A percentile compares a stretch with the other conserved stretches of the same genome.
Evolutionary conservation across 805 yeast genomes (phyloP).

Genomic region (Metschnikowia shivogae): DNA sequence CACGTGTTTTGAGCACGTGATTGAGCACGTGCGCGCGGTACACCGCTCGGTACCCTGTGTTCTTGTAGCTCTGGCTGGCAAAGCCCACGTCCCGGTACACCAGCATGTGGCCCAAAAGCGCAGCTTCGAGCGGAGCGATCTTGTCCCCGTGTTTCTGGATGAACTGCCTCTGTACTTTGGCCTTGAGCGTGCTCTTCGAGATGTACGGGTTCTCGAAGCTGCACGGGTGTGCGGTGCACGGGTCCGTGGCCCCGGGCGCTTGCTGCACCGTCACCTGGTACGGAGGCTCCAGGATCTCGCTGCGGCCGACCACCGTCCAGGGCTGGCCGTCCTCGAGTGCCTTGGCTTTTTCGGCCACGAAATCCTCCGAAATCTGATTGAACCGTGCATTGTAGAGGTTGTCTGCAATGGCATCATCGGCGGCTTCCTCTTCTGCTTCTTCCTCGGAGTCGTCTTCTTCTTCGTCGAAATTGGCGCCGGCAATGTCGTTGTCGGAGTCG

Average conservation of each 20-base stretch:
- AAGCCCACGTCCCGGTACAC: conserved; percentile 68
- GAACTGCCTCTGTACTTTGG: conserved; percentile 25
- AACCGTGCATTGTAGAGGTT: conserved; percentile 84
- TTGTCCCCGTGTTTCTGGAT: conserved; percentile 12
- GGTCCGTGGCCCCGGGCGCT: conserved; percentile 24
- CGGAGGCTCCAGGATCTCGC: conserved; percentile 17
- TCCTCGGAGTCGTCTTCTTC: conserved; percentile 11
- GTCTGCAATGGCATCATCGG: conserved; percentile 15
- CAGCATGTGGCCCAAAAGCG: conserved; percentile 60
- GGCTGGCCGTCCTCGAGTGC: conserved; percentile 17
- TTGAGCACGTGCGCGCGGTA: conserved; percentile 72
- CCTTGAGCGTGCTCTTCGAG: conserved; percentile 20
- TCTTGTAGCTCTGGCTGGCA: conserved; percentile 51
- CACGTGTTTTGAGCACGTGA: conserved; percentile 84
- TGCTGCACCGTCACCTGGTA: conserved; percentile 32
- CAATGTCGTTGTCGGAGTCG: conserved; percentile 18
- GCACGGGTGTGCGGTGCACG: conserved; percentile 4
- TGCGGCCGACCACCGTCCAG: conserved; percentile 26
- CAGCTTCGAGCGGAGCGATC: conserved; percentile 39
- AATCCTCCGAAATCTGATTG: conserved; percentile 44
- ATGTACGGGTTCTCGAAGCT: conserved; percentile 5
- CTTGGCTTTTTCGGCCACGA: conserved; percentile 25
- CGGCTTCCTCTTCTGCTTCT: conserved; percentile 6
- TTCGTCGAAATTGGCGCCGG: conserved; percentile 27
- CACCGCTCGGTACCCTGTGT: conserved; percentile 54